These are phyloP conservation scores for Mixia osmundae DNA, from an alignment of 1,284 basidiomycete genomes.

Conservation along the genomic window DNA sequence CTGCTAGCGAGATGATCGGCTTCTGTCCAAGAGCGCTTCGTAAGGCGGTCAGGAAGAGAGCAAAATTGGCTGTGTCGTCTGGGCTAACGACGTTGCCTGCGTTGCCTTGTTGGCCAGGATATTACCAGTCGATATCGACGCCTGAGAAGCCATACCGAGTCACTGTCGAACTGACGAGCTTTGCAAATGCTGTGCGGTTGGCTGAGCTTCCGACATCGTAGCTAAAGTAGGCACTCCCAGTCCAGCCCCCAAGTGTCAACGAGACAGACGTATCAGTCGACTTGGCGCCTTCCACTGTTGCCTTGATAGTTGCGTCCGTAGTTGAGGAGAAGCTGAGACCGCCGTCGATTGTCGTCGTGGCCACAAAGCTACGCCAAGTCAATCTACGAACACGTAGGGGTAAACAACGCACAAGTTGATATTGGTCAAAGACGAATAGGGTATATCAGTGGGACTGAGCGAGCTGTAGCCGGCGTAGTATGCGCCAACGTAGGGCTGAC, in stretches of 20 bases:
- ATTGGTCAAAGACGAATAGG: no score
- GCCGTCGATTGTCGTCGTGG: no score
- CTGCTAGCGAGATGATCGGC: constrained; percentile 49
- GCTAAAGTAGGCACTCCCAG: constrained; percentile 54
- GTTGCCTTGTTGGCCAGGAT: constrained; percentile 39
- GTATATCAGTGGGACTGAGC: no score
- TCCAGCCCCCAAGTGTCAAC: constrained; percentile 74
- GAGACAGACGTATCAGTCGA: no score
- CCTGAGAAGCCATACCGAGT: constrained; percentile 44
- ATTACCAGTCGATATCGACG: constrained; percentile 76
- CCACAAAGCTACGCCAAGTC: no score
- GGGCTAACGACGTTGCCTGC: constrained; percentile 34
- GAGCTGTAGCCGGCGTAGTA: no score
- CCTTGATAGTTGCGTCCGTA: no score
- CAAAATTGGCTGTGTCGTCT: constrained; percentile 44
- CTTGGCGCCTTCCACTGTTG: constrained; percentile 30
- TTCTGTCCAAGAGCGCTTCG: constrained; percentile 33
- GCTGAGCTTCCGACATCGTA: constrained; percentile 33
- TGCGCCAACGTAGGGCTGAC: no score
- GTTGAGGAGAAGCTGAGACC: no score
- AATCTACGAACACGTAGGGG: no score
- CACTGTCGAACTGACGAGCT: constrained; percentile 38
- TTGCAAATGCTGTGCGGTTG: constrained; percentile 33
- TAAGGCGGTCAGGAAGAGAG: constrained; percentile 43
- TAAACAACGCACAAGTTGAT: no score